A percentile compares a stretch with the other conserved stretches of the same genome.
phyloP scores from a whole-genome alignment of 1,284 basidiomycete species.

The Ceratorhiza oryzae-sativae region DNA sequence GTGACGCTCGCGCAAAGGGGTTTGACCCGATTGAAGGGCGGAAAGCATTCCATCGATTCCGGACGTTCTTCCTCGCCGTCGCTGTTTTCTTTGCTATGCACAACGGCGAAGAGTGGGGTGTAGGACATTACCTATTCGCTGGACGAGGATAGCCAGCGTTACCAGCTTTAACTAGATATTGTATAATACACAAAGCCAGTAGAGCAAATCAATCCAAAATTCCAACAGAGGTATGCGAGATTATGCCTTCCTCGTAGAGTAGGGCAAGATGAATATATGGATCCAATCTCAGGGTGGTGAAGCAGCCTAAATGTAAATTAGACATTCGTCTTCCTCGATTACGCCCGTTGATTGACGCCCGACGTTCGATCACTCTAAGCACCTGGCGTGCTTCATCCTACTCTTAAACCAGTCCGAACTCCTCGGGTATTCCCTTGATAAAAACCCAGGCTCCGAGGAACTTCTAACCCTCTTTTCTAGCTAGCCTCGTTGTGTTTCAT shows the following conservation, averaged over 20 bases:
- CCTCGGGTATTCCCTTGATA: background rate
- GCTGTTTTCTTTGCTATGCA: slow-evolving; percentile 76
- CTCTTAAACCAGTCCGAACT: background rate
- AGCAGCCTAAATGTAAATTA: too few species aligned
- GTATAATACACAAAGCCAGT: too few species aligned
- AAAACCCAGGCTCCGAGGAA: background rate
- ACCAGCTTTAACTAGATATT: background rate
- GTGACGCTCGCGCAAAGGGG: slow-evolving; percentile 59
- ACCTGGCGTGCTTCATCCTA: background rate
- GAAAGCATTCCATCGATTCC: slow-evolving; percentile 71
- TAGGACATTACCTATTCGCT: slow-evolving; percentile 63
- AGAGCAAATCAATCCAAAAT: too few species aligned
- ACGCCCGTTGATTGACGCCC: background rate
- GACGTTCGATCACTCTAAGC: background rate
- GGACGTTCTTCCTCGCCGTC: slow-evolving; percentile 79
- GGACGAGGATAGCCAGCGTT: slow-evolving; percentile 47
- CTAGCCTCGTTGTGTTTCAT: slow-evolving; percentile 14
- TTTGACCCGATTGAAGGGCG: slow-evolving; percentile 60
- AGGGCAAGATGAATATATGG: too few species aligned
- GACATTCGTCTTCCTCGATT: background rate
- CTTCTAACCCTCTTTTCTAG: background rate
- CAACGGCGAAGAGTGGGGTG: slow-evolving; percentile 68
- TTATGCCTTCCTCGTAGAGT: too few species aligned
- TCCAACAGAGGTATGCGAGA: too few species aligned
- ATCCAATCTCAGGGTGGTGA: too few species aligned